These are phyloP conservation scores for Capsicum rhomboideum DNA, from an alignment of 257 asterid species.

Conservation along the genomic window DNA sequence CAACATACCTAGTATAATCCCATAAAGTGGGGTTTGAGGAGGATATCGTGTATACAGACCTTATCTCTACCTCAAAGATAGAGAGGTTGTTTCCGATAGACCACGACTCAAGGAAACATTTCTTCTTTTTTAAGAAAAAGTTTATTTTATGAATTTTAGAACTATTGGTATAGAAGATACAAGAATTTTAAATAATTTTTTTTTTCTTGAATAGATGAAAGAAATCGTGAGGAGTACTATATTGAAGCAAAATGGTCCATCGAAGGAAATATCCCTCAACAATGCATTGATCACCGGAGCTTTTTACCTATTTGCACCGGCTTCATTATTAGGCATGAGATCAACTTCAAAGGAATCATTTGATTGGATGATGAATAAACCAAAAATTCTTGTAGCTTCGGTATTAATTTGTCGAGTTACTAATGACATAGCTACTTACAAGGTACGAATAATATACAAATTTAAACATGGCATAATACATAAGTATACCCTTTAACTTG, in stretches of 20 bases:
- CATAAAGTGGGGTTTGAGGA: too few relatives aligned
- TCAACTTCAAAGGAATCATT: background rate
- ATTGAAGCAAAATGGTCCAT: slow-evolving; percentile 47
- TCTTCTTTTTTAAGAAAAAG: too few relatives aligned
- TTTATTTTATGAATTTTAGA: background rate
- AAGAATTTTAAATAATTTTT: too few relatives aligned
- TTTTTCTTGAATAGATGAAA: slow-evolving; percentile 18
- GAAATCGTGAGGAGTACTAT: slow-evolving; percentile 29
- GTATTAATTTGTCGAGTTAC: slow-evolving; percentile 13
- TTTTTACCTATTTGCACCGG: slow-evolving; percentile 20
- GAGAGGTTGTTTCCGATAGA: too few relatives aligned
- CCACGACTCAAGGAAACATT: too few relatives aligned
- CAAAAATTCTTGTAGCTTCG: background rate
- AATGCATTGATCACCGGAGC: slow-evolving; percentile 30
- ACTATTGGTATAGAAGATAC: background rate
- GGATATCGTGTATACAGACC: too few relatives aligned
- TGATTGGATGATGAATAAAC: slow-evolving; percentile 4
- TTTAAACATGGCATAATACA: too few relatives aligned
- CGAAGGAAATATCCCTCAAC: slow-evolving; percentile 20
- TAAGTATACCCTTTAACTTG: too few relatives aligned
- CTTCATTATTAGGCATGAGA: slow-evolving; percentile 29
- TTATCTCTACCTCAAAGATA: too few relatives aligned
- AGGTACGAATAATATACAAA: too few relatives aligned
- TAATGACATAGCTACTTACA: slow-evolving; percentile 28
- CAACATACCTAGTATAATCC: too few relatives aligned